Conservation (phyloP, 441 rosid genomes). For the Jatropha multifida region DNA sequence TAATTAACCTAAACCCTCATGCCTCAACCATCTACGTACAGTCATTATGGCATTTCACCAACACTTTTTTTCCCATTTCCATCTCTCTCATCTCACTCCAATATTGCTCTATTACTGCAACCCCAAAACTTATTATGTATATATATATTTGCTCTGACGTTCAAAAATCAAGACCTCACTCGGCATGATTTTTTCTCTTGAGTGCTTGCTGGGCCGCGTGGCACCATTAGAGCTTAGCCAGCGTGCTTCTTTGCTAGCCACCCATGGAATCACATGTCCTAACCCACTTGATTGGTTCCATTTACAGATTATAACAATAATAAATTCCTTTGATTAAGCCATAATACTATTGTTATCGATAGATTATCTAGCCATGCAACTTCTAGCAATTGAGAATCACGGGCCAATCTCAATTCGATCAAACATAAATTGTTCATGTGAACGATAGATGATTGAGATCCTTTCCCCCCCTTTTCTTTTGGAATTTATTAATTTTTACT, state of each 20-base stretch:
- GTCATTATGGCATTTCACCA: not conserved
- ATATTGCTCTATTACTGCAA: not conserved
- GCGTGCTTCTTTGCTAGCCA: slow-evolving; percentile 21
- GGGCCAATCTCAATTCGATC: too few species aligned
- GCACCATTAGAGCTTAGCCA: slow-evolving; percentile 25
- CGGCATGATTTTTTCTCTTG: slow-evolving; percentile 6
- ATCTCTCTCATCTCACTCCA: not conserved
- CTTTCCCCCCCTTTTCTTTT: too few species aligned
- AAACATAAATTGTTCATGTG: too few species aligned
- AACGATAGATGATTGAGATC: too few species aligned
- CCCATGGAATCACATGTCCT: slow-evolving; percentile 10
- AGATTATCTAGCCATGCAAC: not conserved
- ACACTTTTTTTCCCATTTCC: not conserved
- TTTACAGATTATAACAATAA: not conserved
- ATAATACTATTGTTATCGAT: not conserved
- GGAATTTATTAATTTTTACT: too few species aligned
- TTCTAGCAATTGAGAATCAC: too few species aligned
- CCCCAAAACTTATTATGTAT: too few species aligned
- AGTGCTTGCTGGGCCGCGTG: slow-evolving; percentile 21
- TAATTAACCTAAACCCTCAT: slow-evolving; percentile 1
- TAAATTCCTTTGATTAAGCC: not conserved
- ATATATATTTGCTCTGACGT: not conserved
- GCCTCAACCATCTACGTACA: not conserved
- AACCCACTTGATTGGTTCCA: slow-evolving; percentile 13
- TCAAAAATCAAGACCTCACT: not conserved